phyloP scores from a whole-genome alignment of 345 rosid species.

The Citrus unshiu region DNA sequence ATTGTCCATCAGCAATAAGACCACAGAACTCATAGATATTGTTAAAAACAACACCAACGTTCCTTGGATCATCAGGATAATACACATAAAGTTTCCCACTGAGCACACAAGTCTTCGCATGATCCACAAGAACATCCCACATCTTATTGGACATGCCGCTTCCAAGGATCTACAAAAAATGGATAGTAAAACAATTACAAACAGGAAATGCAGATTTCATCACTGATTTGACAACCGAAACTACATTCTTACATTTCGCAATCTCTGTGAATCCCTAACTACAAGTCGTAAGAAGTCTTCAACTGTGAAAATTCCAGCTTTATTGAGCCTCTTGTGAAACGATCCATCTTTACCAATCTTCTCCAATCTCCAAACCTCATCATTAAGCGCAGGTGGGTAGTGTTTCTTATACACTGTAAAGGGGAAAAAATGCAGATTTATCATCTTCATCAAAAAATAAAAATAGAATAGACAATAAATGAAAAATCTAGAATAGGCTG shows the following conservation, averaged over 20 bases:
- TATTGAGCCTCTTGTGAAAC: conserved; percentile 88
- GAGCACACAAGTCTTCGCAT: conserved; percentile 84
- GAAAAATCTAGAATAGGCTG: background rate
- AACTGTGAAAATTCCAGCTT: conserved; percentile 76
- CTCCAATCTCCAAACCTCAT: conserved; percentile 97
- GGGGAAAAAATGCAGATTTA: background rate
- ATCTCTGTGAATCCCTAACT: conserved; percentile 75
- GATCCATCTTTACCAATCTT: conserved; percentile 98
- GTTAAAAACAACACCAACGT: conserved; percentile 76
- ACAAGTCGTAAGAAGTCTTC: conserved; percentile 84
- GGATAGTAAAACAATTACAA: conserved; percentile 15
- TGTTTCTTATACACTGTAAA: conserved; percentile 90
- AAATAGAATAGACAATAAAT: background rate
- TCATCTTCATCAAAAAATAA: background rate
- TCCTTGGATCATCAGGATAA: conserved; percentile 60
- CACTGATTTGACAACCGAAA: conserved; percentile 11
- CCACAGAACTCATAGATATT: conserved; percentile 76
- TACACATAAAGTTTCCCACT: conserved; percentile 81
- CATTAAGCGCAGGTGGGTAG: conserved; percentile 84
- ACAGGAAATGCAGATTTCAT: background rate
- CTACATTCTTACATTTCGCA: conserved; percentile 62
- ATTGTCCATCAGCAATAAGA: conserved; percentile 68
- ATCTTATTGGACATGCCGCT: conserved; percentile 99
- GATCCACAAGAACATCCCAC: conserved; percentile 97
- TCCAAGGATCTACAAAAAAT: conserved; percentile 77